Percentiles rank a stretch among this genome's conserved stretches.
Evolutionary conservation across 345 rosid genomes (phyloP).

Genomic region (Salix purpurea): DNA sequence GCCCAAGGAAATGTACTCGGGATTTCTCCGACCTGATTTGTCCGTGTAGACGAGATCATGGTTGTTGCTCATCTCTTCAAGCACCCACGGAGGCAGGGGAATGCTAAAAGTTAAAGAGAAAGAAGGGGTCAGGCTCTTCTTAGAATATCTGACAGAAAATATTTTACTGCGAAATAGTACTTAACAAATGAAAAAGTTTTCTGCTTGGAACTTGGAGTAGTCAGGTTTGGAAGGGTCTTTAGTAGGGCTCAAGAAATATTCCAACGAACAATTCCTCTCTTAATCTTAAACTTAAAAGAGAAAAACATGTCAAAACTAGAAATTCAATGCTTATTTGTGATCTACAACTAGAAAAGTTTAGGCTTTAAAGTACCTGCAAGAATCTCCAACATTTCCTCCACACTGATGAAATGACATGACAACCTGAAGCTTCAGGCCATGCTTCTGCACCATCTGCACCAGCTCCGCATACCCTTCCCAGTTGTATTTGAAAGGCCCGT

Average conservation of each 20-base stretch:
- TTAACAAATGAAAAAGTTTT: not conserved
- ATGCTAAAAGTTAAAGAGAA: constrained; percentile 45
- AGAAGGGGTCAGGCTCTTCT: constrained; percentile 9
- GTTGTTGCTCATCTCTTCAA: constrained; percentile 83
- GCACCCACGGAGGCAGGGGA: constrained; percentile 95
- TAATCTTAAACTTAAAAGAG: not conserved
- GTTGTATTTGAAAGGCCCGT: constrained; percentile 80
- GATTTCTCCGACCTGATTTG: constrained; percentile 83
- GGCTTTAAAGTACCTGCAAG: constrained; percentile 67
- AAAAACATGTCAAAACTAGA: not conserved
- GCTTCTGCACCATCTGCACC: constrained; percentile 72
- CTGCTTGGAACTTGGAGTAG: not conserved
- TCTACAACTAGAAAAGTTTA: not conserved
- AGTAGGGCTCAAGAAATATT: not conserved
- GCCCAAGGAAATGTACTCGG: constrained; percentile 88
- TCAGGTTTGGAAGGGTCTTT: not conserved
- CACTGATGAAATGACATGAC: constrained; percentile 99
- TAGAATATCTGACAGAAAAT: not conserved
- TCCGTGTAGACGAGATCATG: constrained; percentile 93
- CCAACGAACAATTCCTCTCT: not conserved
- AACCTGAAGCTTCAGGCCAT: constrained; percentile 82
- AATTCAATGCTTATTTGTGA: not conserved
- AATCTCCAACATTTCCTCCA: constrained; percentile 99
- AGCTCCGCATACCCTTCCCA: constrained; percentile 98
- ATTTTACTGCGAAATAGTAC: not conserved